A percentile compares a stretch with the other conserved stretches of the same genome.
phyloP scores from a whole-genome alignment of 2,329 filamentous ascomycete genomes.

The Madurella mycetomatis region DNA sequence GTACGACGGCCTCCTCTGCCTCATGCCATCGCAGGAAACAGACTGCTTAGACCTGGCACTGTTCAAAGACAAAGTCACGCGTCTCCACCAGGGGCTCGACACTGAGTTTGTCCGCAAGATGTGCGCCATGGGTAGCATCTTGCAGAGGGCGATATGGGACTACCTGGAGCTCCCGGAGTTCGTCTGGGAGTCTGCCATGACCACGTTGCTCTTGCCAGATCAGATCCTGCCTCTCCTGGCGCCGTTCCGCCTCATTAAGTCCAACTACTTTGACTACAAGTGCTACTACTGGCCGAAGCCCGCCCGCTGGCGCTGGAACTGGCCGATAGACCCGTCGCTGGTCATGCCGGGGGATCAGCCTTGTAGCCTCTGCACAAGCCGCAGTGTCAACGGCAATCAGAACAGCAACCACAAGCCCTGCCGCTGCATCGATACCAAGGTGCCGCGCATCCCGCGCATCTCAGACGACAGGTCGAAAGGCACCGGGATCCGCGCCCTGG shows the following conservation, averaged over 20 bases:
- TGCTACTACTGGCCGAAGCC: conserved; percentile 16
- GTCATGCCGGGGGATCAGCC: conserved; percentile 7
- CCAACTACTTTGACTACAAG: conserved; percentile 14
- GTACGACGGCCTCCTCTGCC: conserved; percentile 22
- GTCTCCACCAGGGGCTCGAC: conserved; percentile 20
- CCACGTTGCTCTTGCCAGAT: conserved; percentile 10
- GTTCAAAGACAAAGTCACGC: conserved; percentile 18
- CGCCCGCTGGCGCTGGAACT: conserved; percentile 17
- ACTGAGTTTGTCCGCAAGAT: conserved; percentile 17
- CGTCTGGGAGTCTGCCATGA: conserved; percentile 21
- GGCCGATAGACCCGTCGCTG: conserved; percentile 22
- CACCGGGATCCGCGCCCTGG: conserved; percentile 19
- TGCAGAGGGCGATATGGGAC: conserved; percentile 21
- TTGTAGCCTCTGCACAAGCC: conserved; percentile 20
- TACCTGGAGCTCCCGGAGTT: conserved; percentile 22
- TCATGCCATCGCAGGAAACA: conserved; percentile 14
- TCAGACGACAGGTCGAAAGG: conserved; percentile 19
- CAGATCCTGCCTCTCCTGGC: conserved; percentile 18
- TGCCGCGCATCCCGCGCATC: conserved; percentile 20
- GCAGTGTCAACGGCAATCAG: background rate
- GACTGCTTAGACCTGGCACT: conserved; percentile 20
- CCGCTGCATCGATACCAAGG: conserved; percentile 12
- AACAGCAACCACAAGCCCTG: conserved; percentile 6
- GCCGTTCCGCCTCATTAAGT: conserved; percentile 18
- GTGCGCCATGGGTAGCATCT: conserved; percentile 16